A percentile compares a stretch with the other conserved stretches of the same genome.
phyloP scores from a whole-genome alignment of 73 alveolate species.

The Paramecium pentaurelia region DNA sequence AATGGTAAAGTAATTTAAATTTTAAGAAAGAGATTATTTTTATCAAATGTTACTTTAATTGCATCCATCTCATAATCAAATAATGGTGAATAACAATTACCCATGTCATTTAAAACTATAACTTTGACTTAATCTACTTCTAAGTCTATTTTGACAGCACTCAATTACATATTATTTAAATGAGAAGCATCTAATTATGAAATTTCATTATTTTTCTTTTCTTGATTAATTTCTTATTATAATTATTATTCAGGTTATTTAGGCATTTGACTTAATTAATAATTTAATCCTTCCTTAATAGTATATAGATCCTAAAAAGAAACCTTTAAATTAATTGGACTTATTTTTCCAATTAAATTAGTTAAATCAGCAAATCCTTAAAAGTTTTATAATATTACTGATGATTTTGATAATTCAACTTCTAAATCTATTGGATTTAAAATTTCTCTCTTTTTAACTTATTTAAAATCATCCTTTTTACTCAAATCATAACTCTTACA shows the following conservation, averaged over 20 bases:
- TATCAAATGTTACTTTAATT: not conserved
- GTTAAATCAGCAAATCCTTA: not conserved
- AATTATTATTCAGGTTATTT: not conserved
- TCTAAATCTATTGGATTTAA: not conserved
- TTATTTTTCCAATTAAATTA: not conserved
- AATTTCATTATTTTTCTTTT: not conserved
- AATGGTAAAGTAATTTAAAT: not conserved
- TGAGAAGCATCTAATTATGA: not conserved
- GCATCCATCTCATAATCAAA: slow-evolving; percentile 35
- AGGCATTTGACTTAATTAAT: slow-evolving; percentile 15
- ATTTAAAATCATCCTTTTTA: slow-evolving; percentile 36
- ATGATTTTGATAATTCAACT: not conserved
- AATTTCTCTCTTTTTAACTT: slow-evolving; percentile 29
- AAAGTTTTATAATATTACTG: not conserved
- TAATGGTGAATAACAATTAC: slow-evolving; percentile 33
- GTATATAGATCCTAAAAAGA: not conserved
- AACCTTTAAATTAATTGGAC: not conserved
- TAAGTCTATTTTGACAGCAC: not conserved
- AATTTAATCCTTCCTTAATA: not conserved
- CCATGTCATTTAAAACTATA: slow-evolving; percentile 39
- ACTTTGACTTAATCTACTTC: slow-evolving; percentile 5
- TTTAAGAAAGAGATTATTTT: not conserved
- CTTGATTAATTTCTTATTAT: not conserved
- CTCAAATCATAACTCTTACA: slow-evolving; percentile 45
- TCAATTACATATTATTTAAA: not conserved